Base-by-base conservation (phyloP, 2,329 filamentous ascomycete species). In the Aspergillus sp. region DNA sequence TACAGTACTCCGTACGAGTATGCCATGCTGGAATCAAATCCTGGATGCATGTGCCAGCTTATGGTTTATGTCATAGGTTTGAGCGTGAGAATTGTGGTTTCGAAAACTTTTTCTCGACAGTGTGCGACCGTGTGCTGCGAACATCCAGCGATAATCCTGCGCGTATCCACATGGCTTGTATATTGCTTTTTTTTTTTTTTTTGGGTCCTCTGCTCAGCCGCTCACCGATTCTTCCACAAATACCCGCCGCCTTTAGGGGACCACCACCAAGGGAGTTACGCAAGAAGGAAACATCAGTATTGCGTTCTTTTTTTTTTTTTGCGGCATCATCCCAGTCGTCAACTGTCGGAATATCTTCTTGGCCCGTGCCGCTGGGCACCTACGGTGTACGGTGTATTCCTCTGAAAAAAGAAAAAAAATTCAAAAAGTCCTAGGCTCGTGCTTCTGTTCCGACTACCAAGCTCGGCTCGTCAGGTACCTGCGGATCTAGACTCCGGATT, bases 111-210 rank as follows among this genome's bases (percentile, higher is more conserved):
- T 6, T n/a, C 36, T n/a, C 6, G 36, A 14, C 36, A 42, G 16
- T 42, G 36, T 42, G 36, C 36, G 36, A 42, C 36, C 36, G 36
- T n/a, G 36, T 12, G 16, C 36, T 42, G 36, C 36, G 14, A 42
- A 14, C 12, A 7, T 42, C 4, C 36, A 18, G 36, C 36, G 7
- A 52, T 20, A 20, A 46, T 18, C 31, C 31, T 36, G 6, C 12
- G 24, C 18, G 47, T 42, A 31, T 36, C 54, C 54, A 56, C 54
- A 47, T 49, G 42, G 42, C 18, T 32, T 26, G 16, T 12, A 36
- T 50, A 56, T 56, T 56, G 46, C 54, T 56, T 29, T 56, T 56
- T 56, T 56, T 50, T 56, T 29, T 56, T 56, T 56, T 56, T 50
- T n/a, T 12, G 16, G 36, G 14, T 24, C 45, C n/a, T 52, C 14